Evolutionary conservation across 345 rosid species (phyloP).

Genomic region (Salix exigua): DNA sequence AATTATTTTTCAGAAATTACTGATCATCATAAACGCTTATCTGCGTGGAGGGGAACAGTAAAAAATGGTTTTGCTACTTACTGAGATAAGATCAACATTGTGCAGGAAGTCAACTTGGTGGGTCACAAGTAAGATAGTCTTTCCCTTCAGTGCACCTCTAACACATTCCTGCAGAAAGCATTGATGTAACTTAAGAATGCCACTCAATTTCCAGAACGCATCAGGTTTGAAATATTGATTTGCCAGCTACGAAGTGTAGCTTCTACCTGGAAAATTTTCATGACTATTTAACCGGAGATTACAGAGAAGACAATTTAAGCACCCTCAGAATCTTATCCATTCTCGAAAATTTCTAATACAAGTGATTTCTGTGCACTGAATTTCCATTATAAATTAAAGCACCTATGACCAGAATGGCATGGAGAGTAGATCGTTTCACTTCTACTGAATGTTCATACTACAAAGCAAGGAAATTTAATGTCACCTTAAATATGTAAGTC

Average conservation of each 20-base stretch:
- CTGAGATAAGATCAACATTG: conserved; percentile 77
- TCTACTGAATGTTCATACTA: not conserved
- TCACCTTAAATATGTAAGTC: conserved; percentile 82
- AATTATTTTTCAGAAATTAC: not conserved
- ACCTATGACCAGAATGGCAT: not conserved
- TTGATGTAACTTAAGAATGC: not conserved
- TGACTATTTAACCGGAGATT: not conserved
- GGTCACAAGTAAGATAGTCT: conserved; percentile 83
- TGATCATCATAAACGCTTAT: not conserved
- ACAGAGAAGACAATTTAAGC: not conserved
- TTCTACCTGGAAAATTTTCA: not conserved
- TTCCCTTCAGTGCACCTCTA: conserved; percentile 76
- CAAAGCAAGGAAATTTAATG: not conserved
- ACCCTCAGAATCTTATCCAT: not conserved
- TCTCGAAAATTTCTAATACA: not conserved
- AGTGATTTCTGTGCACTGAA: not conserved
- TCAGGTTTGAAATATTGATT: not conserved
- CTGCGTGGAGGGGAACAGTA: not conserved
- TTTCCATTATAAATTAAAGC: not conserved
- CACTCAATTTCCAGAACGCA: not conserved
- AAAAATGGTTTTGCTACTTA: conserved; percentile 15
- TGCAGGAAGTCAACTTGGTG: conserved; percentile 97
- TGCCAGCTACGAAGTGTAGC: not conserved
- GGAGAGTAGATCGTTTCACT: not conserved
- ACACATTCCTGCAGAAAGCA: conserved; percentile 63